Percentiles rank a stretch among this genome's conserved stretches.
phyloP scores from a whole-genome alignment of 352 stramenopile species.

The Globisporangium echinulatum region DNA sequence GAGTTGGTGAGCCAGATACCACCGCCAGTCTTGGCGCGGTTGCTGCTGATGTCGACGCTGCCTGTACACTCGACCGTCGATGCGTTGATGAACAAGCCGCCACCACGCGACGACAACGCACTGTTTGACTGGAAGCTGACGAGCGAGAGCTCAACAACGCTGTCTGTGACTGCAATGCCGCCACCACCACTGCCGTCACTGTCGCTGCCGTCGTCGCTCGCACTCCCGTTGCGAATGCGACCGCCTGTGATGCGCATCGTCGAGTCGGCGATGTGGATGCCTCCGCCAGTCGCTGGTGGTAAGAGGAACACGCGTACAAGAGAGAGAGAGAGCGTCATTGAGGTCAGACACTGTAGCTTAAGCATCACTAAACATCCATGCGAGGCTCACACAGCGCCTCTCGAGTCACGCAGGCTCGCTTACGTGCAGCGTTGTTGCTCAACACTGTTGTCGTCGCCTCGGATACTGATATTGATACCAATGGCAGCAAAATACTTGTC shows the following conservation, averaged over 20 bases:
- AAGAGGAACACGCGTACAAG: background rate
- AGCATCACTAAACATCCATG: no score
- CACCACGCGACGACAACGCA: conserved; percentile 5
- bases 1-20: conserved; percentile 9
- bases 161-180: conserved; percentile 3
- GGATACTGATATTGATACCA: no score
- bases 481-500: no score
- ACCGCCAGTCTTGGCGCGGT: conserved; percentile 6
- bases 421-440: conserved; percentile 23
- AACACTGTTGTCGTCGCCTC: background rate
- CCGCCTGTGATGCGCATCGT: conserved; percentile 12
- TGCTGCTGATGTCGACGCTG: conserved; percentile 2
- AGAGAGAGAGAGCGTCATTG: background rate
- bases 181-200: conserved; percentile 6
- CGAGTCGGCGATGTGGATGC: conserved; percentile 19
- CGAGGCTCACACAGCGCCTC: background rate
- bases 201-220: background rate
- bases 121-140: conserved; percentile 3
- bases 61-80: conserved; percentile 8
- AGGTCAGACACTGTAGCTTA: no score
- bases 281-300: conserved; percentile 19
- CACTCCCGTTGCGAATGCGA: conserved; percentile 1
- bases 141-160: conserved; percentile 4
- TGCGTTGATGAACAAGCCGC: conserved; percentile 4
- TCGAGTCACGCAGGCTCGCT: conserved; percentile 1